Percentiles rank a stretch among this genome's conserved stretches.
Conservation (phyloP, 371 early-diverging fungal species). For the Mortierella sp. region DNA sequence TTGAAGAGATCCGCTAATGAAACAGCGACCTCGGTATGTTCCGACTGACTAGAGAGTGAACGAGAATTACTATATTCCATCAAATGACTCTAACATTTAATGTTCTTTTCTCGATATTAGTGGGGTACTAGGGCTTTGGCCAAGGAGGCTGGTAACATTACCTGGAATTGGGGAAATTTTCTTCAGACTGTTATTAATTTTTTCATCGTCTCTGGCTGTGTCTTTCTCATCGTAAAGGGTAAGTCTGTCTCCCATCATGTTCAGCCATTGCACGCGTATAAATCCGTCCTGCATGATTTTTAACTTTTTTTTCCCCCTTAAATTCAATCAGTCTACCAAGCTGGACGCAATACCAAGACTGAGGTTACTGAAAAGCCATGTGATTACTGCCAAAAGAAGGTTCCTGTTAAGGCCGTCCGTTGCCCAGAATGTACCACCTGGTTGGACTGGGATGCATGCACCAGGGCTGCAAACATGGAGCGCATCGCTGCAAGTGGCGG, state of each 20-base stretch:
- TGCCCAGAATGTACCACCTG: constrained; percentile 50
- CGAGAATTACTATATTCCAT: background rate
- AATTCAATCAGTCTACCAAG: constrained; percentile 17
- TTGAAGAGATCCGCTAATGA: constrained; percentile 2
- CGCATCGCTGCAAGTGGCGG: constrained; percentile 14
- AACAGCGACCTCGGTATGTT: background rate
- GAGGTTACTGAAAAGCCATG: constrained; percentile 41
- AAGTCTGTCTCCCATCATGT: too few species aligned
- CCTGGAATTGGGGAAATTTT: constrained; percentile 1
- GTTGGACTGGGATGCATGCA: constrained; percentile 50
- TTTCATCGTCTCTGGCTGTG: constrained; percentile 1
- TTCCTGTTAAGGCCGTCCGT: constrained; percentile 35
- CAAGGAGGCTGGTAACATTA: constrained; percentile 13
- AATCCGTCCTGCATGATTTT: background rate
- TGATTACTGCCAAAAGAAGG: constrained; percentile 34
- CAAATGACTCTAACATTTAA: too few species aligned
- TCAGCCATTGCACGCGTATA: too few species aligned
- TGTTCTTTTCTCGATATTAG: background rate
- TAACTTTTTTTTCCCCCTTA: background rate
- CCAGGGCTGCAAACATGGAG: constrained; percentile 27
- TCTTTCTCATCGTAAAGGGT: background rate
- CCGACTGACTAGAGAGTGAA: background rate
- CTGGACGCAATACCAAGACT: constrained; percentile 21
- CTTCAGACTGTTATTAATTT: background rate
- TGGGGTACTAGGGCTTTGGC: constrained; percentile 28